These are phyloP conservation scores for Aspergillus latus DNA, from an alignment of 2,329 filamentous ascomycete genomes.

Conservation along the genomic window DNA sequence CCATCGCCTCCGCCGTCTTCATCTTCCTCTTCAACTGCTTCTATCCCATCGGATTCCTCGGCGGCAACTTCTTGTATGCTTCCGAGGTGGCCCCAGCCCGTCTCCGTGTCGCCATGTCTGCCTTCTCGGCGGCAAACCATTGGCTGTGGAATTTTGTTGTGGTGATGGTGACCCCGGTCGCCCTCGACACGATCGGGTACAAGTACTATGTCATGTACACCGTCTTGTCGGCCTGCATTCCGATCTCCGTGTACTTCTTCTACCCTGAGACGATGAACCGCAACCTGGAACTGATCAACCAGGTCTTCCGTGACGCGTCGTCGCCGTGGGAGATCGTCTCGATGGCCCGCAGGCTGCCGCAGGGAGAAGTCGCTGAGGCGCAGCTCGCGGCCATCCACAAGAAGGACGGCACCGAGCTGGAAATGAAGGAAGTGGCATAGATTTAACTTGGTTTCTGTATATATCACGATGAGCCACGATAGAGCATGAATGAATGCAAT, in stretches of 20 bases:
- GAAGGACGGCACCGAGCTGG: background rate
- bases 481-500: background rate
- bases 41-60: conserved; percentile 23
- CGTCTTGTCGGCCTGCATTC: conserved; percentile 17
- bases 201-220: conserved; percentile 23
- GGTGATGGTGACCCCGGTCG: conserved; percentile 23
- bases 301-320: conserved; percentile 22
- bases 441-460: background rate
- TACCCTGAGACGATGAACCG: conserved; percentile 25
- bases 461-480: background rate
- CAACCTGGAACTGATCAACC: conserved; percentile 20
- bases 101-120: conserved; percentile 15
- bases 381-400: background rate
- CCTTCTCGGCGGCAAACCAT: conserved; percentile 10
- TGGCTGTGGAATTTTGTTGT: conserved; percentile 22
- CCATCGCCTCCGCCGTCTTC: conserved; percentile 17
- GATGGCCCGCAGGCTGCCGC: conserved; percentile 6
- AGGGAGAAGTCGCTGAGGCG: conserved; percentile 3
- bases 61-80: conserved; percentile 22
- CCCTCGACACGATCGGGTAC: conserved; percentile 20
- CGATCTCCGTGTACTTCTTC: conserved; percentile 21
- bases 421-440: background rate
- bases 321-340: conserved; percentile 13
- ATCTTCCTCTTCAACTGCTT: conserved; percentile 25
- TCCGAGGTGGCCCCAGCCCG: conserved; percentile 22